phyloP scores from a whole-genome alignment of 305 asterid genomes.

The Coffea humblotiana region DNA sequence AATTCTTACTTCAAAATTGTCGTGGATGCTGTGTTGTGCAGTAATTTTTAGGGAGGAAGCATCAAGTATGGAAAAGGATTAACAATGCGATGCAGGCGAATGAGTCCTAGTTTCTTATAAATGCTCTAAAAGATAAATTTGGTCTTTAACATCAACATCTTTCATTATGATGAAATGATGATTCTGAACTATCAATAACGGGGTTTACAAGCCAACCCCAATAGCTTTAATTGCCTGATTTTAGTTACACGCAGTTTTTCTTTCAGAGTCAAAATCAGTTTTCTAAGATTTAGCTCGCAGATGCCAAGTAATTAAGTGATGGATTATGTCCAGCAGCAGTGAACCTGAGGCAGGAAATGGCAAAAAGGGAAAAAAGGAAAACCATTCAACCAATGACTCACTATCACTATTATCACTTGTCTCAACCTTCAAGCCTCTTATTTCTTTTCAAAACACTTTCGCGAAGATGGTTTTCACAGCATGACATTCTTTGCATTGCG shows the following conservation, averaged over 20 bases:
- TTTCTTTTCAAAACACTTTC: slow-evolving; percentile 11
- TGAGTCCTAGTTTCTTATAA: not conserved
- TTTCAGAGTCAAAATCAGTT: not conserved
- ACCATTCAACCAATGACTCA: not conserved
- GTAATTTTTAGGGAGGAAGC: too few relatives aligned
- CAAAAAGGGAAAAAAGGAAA: not conserved
- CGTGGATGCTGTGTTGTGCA: too few relatives aligned
- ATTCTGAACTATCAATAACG: not conserved
- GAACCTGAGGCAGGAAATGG: not conserved
- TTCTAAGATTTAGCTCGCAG: slow-evolving; percentile 3
- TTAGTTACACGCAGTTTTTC: not conserved
- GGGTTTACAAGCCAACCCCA: slow-evolving; percentile 1
- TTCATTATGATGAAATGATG: not conserved
- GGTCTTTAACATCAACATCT: not conserved
- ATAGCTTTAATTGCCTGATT: not conserved
- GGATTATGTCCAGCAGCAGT: not conserved
- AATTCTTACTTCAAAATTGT: not conserved
- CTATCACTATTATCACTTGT: not conserved
- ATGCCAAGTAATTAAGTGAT: not conserved
- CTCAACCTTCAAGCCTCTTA: not conserved
- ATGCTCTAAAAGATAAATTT: not conserved
- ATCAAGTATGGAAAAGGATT: too few relatives aligned
- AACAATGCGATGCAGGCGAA: not conserved
- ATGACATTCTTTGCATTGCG: slow-evolving; percentile 66
- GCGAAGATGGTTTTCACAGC: slow-evolving; percentile 46